phyloP scores from a whole-genome alignment of 2,329 filamentous ascomycete species.

The Teratosphaeria zuluensis region DNA sequence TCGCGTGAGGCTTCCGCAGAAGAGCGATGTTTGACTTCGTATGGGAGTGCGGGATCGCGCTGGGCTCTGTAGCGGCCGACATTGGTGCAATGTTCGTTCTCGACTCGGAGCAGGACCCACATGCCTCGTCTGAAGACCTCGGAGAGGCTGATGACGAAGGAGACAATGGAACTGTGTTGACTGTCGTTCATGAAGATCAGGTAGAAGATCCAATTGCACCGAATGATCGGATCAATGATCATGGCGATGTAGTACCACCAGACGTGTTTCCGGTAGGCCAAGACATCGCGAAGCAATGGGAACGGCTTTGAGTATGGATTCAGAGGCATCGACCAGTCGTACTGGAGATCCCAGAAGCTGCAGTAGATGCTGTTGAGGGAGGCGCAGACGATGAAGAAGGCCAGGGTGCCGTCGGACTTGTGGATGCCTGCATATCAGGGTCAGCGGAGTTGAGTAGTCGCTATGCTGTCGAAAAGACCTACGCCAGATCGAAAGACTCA shows the following conservation, averaged over 20 bases:
- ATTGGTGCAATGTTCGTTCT: slow-evolving; percentile 95
- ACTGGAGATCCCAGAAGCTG: slow-evolving; percentile 85
- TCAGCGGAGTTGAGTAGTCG: slow-evolving; percentile 10
- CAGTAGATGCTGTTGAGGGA: slow-evolving; percentile 75
- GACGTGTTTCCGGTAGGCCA: slow-evolving; percentile 61
- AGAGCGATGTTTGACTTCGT: slow-evolving; percentile 36
- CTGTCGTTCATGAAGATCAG: slow-evolving; percentile 66
- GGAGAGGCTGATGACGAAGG: slow-evolving; percentile 66
- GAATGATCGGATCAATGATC: slow-evolving; percentile 69
- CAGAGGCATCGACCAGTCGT: slow-evolving; percentile 63
- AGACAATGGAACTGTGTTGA: slow-evolving; percentile 74
- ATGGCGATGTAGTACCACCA: slow-evolving; percentile 87
- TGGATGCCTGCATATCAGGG: neutral
- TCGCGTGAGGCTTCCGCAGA: neutral
- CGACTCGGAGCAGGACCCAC: slow-evolving; percentile 88
- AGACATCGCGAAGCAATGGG: slow-evolving; percentile 58
- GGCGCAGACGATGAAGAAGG: slow-evolving; percentile 70
- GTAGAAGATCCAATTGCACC: slow-evolving; percentile 93
- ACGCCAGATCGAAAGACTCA: slow-evolving; percentile 73
- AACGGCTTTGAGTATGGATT: slow-evolving; percentile 39
- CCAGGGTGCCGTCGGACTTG: slow-evolving; percentile 43
- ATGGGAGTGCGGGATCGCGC: slow-evolving; percentile 78
- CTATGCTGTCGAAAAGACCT: slow-evolving; percentile 41
- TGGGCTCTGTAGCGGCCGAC: slow-evolving; percentile 84
- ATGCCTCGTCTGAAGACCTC: slow-evolving; percentile 80